These are phyloP conservation scores for Blastocystis hominis DNA, from an alignment of 352 stramenopile species.

Conservation along the genomic window DNA sequence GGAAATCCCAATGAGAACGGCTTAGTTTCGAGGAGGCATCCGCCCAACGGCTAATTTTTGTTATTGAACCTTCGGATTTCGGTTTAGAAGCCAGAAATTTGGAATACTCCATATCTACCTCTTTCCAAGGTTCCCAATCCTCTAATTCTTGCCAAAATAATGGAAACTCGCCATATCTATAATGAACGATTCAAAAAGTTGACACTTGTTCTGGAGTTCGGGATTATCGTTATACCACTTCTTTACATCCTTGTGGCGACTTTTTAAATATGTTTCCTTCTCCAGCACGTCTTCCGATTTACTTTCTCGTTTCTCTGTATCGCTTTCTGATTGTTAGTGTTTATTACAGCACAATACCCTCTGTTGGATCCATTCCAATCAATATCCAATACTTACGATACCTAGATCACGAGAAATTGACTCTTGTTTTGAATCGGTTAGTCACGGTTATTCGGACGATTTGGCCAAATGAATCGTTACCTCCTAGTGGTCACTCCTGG, in stretches of 20 bases:
- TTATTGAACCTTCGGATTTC: not conserved
- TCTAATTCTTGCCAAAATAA: constrained; percentile 79
- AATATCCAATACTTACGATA: not conserved
- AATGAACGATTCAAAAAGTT: not conserved
- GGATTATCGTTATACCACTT: constrained; percentile 73
- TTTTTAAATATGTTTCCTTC: constrained; percentile 76
- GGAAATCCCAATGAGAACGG: constrained; percentile 59
- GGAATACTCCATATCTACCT: constrained; percentile 74
- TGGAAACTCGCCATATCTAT: constrained; percentile 71
- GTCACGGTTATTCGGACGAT: not conserved
- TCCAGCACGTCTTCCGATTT: constrained; percentile 72
- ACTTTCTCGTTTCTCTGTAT: constrained; percentile 60
- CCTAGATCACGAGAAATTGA: not conserved
- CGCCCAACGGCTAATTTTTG: constrained; percentile 66
- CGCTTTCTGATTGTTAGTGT: not conserved
- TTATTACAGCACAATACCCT: not conserved
- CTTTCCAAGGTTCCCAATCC: constrained; percentile 70
- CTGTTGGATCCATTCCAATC: not conserved
- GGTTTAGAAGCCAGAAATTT: constrained; percentile 65
- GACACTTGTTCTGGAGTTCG: constrained; percentile 60
- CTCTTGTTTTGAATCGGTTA: not conserved
- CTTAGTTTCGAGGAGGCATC: constrained; percentile 63
- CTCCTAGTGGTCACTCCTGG: constrained; percentile 30
- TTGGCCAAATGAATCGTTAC: constrained; percentile 19
- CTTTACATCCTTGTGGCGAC: constrained; percentile 74